These are phyloP conservation scores for Trifolium repens DNA, from an alignment of 306 rosid species.

Conservation along the genomic window DNA sequence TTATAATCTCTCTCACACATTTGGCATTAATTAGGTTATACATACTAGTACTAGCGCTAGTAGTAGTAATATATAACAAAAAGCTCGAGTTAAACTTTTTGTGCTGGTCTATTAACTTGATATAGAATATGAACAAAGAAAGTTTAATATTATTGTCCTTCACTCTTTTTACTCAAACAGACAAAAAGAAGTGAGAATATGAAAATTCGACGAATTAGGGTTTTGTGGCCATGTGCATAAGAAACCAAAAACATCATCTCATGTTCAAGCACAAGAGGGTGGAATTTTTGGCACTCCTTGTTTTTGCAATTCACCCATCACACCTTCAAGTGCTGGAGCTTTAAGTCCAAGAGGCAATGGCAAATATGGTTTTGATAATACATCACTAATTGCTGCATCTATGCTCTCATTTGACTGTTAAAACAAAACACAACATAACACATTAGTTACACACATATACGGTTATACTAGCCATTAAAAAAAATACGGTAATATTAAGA, in stretches of 20 bases:
- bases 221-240: conserved; percentile 34
- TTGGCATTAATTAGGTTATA: background rate
- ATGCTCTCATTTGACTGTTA: conserved; percentile 89
- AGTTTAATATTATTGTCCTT: background rate
- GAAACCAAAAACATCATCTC: conserved; percentile 6
- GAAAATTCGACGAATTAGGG: conserved; percentile 74
- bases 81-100: conserved; percentile 25
- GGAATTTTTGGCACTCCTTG: conserved; percentile 87
- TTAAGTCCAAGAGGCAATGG: conserved; percentile 93
- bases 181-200: conserved; percentile 14
- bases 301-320: conserved; percentile 74
- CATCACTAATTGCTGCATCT: conserved; percentile 91
- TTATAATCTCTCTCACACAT: conserved; percentile 9
- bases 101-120: background rate
- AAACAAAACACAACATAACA: background rate
- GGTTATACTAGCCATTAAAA: background rate
- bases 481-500: too few species aligned
- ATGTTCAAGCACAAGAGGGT: conserved; percentile 66
- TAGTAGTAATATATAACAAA: background rate
- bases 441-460: background rate
- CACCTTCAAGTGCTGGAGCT: conserved; percentile 78
- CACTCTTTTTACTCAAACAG: conserved; percentile 19
- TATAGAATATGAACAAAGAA: conserved; percentile 34
- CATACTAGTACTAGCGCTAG: background rate
- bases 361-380: conserved; percentile 79